Evolutionary conservation across 257 asterid genomes (phyloP).

Genomic region (Rehmannia glutinosa): DNA sequence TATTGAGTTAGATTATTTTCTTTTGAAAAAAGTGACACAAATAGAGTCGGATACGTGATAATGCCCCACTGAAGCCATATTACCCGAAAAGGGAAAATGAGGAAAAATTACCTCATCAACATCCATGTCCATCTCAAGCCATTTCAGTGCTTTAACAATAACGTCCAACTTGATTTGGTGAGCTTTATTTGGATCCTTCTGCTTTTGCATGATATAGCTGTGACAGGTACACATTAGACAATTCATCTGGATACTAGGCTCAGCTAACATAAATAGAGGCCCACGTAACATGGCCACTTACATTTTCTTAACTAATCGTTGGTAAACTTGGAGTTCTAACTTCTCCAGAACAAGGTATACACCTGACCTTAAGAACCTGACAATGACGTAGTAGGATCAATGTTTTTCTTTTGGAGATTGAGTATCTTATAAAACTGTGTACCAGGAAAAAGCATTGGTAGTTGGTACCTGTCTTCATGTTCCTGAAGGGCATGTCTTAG

Average conservation of each 20-base stretch:
- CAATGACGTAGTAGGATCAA: slow-evolving; percentile 2
- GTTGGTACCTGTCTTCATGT: slow-evolving; percentile 79
- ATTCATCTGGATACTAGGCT: not conserved
- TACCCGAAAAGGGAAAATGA: not conserved
- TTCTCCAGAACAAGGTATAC: slow-evolving; percentile 92
- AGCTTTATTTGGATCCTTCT: slow-evolving; percentile 76
- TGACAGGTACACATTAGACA: slow-evolving; percentile 6
- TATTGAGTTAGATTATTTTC: too few species aligned
- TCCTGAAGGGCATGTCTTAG: slow-evolving; percentile 76
- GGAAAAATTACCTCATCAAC: slow-evolving; percentile 69
- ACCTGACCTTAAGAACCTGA: slow-evolving; percentile 91
- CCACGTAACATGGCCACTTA: slow-evolving; percentile 26
- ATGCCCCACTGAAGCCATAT: not conserved
- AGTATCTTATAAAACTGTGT: not conserved
- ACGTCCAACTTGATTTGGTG: slow-evolving; percentile 89
- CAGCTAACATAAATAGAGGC: not conserved
- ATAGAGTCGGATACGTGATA: not conserved
- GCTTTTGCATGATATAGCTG: slow-evolving; percentile 82
- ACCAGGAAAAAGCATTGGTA: slow-evolving; percentile 16
- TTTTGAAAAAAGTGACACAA: not conserved
- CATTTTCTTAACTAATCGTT: slow-evolving; percentile 88
- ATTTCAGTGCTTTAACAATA: slow-evolving; percentile 78
- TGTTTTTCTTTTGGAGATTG: not conserved
- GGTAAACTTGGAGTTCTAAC: slow-evolving; percentile 97
- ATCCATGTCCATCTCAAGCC: slow-evolving; percentile 93